Conservation (phyloP, 164 flowering plant species). For the Tetracentron sinense region DNA sequence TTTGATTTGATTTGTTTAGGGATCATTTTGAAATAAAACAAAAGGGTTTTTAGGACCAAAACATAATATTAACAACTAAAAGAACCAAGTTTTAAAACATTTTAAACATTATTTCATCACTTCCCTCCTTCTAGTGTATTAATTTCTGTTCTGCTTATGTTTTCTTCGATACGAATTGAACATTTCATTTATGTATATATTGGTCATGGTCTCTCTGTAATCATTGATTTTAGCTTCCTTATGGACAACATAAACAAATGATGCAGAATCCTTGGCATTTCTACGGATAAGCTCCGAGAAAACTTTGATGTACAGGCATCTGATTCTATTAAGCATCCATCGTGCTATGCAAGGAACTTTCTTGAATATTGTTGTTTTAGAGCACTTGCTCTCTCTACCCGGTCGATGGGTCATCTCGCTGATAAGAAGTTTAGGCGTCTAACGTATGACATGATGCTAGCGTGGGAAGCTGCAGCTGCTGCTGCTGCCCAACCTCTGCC, state of each 20-base stretch:
- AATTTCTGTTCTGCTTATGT: background rate
- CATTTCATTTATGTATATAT: too few species aligned
- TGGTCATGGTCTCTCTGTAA: background rate
- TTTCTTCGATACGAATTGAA: too few species aligned
- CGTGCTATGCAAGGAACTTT: constrained; percentile 65
- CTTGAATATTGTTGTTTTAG: constrained; percentile 88
- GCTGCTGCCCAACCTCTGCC: constrained; percentile 53
- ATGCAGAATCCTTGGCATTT: constrained; percentile 76
- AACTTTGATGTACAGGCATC: constrained; percentile 68
- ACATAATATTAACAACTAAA: too few species aligned
- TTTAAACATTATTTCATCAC: too few species aligned
- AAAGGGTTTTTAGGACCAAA: too few species aligned
- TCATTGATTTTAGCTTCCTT: background rate
- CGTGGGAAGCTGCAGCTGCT: constrained; percentile 85
- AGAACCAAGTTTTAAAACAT: too few species aligned
- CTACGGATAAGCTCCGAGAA: constrained; percentile 60
- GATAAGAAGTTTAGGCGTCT: constrained; percentile 78
- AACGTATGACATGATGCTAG: constrained; percentile 87
- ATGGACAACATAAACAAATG: constrained; percentile 1
- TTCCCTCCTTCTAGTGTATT: too few species aligned
- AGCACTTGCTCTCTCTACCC: constrained; percentile 57
- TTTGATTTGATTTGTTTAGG: too few species aligned
- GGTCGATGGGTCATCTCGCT: constrained; percentile 50
- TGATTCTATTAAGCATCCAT: constrained; percentile 58
- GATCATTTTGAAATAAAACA: too few species aligned